These are phyloP conservation scores for Mesembryanthemum crystallinum DNA, from an alignment of 148 eudicot species.

Conservation along the genomic window DNA sequence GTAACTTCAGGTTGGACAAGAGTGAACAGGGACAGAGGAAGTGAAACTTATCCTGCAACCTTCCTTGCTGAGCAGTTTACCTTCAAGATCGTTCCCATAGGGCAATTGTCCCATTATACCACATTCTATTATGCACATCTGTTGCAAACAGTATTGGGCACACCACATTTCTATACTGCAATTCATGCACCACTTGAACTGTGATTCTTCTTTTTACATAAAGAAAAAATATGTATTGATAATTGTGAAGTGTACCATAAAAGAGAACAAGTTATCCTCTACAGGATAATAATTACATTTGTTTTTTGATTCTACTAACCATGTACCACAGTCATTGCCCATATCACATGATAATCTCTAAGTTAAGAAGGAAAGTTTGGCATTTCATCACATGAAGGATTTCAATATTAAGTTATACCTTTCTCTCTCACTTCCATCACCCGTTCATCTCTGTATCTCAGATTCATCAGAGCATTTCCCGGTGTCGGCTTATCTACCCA, in stretches of 20 bases:
- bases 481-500: constrained; percentile 99
- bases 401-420: constrained; percentile 39
- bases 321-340: background rate
- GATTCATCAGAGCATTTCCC: constrained; percentile 88
- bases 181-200: too few relatives aligned
- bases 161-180: background rate
- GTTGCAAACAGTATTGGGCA: background rate
- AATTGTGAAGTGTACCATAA: too few relatives aligned
- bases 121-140: background rate
- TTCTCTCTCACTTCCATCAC: constrained; percentile 63
- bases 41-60: too few relatives aligned
- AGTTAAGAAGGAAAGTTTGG: background rate
- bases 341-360: background rate
- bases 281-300: too few relatives aligned
- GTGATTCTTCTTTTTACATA: too few relatives aligned
- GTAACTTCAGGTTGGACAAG: too few relatives aligned
- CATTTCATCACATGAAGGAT: background rate
- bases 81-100: too few relatives aligned
- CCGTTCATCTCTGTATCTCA: constrained; percentile 94
- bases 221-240: too few relatives aligned
- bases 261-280: too few relatives aligned
- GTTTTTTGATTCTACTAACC: background rate
- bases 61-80: too few relatives aligned
- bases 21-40: too few relatives aligned
- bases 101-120: too few relatives aligned